These are phyloP conservation scores for Penicillium sumatraense DNA, from an alignment of 2,329 filamentous ascomycete species.

Conservation along the genomic window DNA sequence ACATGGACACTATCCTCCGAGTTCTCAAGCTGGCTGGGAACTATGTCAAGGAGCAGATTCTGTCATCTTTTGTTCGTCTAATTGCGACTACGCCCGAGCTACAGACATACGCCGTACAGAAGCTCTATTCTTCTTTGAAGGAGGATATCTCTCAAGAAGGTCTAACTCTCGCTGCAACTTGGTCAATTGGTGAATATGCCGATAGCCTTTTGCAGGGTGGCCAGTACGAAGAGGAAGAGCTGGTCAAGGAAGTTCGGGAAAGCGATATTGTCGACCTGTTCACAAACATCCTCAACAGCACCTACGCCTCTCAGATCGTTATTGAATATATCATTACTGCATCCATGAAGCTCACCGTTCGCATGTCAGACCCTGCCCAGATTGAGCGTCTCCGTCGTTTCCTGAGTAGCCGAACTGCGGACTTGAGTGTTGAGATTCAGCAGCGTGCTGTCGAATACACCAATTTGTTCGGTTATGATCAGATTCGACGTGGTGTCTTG, in stretches of 20 bases:
- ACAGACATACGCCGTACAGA: slow-evolving; percentile 95
- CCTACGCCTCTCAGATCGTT: slow-evolving; percentile 86
- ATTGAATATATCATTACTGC: slow-evolving; percentile 96
- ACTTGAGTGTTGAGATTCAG: slow-evolving; percentile 92
- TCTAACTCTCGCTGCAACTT: slow-evolving; percentile 87
- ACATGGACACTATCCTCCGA: slow-evolving; percentile 95
- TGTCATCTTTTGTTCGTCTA: slow-evolving; percentile 93
- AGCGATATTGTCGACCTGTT: slow-evolving; percentile 93
- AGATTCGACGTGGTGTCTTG: slow-evolving; percentile 84
- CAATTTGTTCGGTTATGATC: slow-evolving; percentile 89
- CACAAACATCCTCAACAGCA: slow-evolving; percentile 88
- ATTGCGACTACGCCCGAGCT: slow-evolving; percentile 93
- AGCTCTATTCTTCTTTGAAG: slow-evolving; percentile 86
- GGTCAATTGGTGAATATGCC: slow-evolving; percentile 97
- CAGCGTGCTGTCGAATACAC: slow-evolving; percentile 94
- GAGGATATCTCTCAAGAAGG: slow-evolving; percentile 98
- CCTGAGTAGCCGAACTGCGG: slow-evolving; percentile 77
- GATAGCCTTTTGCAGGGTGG: slow-evolving; percentile 87
- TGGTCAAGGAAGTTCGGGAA: slow-evolving; percentile 81
- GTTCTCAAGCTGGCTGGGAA: slow-evolving; percentile 93
- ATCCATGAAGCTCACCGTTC: slow-evolving; percentile 90
- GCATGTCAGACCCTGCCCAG: slow-evolving; percentile 81
- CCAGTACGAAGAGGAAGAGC: slow-evolving; percentile 91
- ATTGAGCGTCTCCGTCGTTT: slow-evolving; percentile 82
- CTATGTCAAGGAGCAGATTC: slow-evolving; percentile 95